Evolutionary conservation across 257 asterid species (phyloP).

Genomic region (Misopates orontium): DNA sequence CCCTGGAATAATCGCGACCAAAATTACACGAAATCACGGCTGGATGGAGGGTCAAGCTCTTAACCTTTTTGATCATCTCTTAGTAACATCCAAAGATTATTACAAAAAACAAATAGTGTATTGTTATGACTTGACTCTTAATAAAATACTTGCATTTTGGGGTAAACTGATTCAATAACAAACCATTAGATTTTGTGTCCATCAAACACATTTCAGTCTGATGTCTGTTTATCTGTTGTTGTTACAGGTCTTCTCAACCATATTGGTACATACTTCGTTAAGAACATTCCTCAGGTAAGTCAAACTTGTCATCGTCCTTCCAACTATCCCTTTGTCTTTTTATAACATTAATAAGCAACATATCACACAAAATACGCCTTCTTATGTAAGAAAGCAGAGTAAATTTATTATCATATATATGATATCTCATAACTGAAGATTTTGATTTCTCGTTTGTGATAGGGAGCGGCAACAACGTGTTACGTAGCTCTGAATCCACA

Average conservation of each 20-base stretch:
- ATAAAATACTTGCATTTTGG: too few species aligned
- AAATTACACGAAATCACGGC: conserved; percentile 51
- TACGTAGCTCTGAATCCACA: conserved; percentile 67
- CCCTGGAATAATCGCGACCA: conserved; percentile 78
- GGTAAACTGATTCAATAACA: too few species aligned
- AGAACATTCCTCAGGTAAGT: conserved; percentile 63
- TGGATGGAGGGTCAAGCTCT: conserved; percentile 45
- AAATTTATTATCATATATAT: too few species aligned
- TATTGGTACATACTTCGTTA: conserved; percentile 56
- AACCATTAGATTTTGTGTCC: too few species aligned
- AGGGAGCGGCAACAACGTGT: conserved; percentile 87
- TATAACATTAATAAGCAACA: too few species aligned
- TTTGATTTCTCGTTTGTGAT: neutral
- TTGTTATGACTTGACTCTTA: too few species aligned
- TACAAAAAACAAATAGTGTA: too few species aligned
- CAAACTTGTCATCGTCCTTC: conserved; percentile 12
- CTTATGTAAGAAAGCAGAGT: too few species aligned
- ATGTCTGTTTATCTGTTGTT: conserved; percentile 17
- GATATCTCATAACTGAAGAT: too few species aligned
- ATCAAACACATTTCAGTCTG: neutral
- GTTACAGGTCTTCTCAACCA: conserved; percentile 43
- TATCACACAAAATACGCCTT: too few species aligned
- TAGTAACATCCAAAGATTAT: too few species aligned
- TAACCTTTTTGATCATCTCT: neutral
- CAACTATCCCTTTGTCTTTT: too few species aligned